These are phyloP conservation scores for Chlorella sorokiniana DNA, from an alignment of 139 green algal genomes.

Conservation along the genomic window DNA sequence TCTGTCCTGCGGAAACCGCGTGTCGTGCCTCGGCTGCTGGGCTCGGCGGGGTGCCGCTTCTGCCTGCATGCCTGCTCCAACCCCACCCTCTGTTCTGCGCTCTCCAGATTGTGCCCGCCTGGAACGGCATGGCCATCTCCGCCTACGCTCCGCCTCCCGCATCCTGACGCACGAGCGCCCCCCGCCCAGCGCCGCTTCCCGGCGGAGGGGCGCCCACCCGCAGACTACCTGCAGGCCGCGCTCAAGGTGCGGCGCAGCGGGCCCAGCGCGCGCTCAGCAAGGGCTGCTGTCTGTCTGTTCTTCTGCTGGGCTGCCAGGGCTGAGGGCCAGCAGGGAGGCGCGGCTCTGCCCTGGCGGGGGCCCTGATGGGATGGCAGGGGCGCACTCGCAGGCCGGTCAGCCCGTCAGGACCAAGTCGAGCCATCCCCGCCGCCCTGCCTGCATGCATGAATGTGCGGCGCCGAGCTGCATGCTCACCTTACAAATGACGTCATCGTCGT, in stretches of 20 bases:
- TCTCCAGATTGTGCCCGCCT: slow-evolving; percentile 84
- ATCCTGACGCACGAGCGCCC: slow-evolving; percentile 57
- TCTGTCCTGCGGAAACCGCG: not conserved
- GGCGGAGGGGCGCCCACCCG: slow-evolving; percentile 58
- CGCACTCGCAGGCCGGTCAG: no score
- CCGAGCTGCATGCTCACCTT: not conserved
- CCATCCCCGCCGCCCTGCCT: no score
- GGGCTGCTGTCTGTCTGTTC: not conserved
- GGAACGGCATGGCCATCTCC: slow-evolving; percentile 88
- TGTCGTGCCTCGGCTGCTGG: not conserved
- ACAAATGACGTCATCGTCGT: not conserved
- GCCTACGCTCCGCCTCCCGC: slow-evolving; percentile 72
- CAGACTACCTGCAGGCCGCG: slow-evolving; percentile 66
- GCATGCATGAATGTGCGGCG: not conserved
- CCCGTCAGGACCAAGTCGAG: no score
- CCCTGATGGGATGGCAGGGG: no score
- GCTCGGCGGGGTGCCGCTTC: not conserved
- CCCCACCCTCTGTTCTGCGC: not conserved
- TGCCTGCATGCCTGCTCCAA: not conserved
- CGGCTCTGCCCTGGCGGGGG: no score
- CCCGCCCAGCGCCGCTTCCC: slow-evolving; percentile 65
- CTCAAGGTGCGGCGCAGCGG: slow-evolving; percentile 30
- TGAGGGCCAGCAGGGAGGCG: no score
- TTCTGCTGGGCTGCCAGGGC: not conserved
- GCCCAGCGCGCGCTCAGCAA: no score